Evolutionary conservation across 805 yeast species (phyloP).

Genomic region (Starmerella apis): DNA sequence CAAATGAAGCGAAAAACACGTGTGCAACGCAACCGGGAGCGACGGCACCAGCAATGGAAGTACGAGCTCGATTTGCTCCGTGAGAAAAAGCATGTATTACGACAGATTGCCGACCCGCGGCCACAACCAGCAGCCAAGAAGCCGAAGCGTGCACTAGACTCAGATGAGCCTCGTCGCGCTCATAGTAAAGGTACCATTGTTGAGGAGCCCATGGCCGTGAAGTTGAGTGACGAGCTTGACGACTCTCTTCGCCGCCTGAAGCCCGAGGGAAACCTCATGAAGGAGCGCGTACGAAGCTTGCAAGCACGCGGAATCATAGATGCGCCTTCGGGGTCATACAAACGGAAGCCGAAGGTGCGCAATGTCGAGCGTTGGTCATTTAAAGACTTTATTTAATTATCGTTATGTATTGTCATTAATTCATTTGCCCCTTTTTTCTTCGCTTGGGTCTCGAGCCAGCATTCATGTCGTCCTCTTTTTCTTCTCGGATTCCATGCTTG

Average conservation of each 20-base stretch:
- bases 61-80: constrained; percentile 39
- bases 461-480: too few species aligned
- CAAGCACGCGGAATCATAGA: constrained; percentile 84
- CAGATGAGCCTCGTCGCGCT: constrained; percentile 24
- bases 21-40: constrained; percentile 61
- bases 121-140: constrained; percentile 9
- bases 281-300: constrained; percentile 68
- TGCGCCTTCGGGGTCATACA: constrained; percentile 52
- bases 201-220: constrained; percentile 52
- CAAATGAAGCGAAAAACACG: constrained; percentile 61
- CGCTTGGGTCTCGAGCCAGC: not conserved
- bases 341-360: constrained; percentile 58
- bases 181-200: constrained; percentile 41
- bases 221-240: constrained; percentile 77
- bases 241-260: constrained; percentile 73
- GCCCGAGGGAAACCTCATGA: constrained; percentile 81
- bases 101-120: constrained; percentile 3
- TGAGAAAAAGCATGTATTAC: constrained; percentile 18
- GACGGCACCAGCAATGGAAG: constrained; percentile 52
- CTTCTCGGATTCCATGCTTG: too few species aligned
- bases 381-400: constrained; percentile 50
- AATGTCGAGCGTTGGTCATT: constrained; percentile 87
- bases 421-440: too few species aligned
- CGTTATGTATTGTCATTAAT: not conserved
- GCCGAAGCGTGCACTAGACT: constrained; percentile 22